Evolutionary conservation across 176 grass and related monocot genomes (phyloP).

Genomic region (Rhynchospora pubera): DNA sequence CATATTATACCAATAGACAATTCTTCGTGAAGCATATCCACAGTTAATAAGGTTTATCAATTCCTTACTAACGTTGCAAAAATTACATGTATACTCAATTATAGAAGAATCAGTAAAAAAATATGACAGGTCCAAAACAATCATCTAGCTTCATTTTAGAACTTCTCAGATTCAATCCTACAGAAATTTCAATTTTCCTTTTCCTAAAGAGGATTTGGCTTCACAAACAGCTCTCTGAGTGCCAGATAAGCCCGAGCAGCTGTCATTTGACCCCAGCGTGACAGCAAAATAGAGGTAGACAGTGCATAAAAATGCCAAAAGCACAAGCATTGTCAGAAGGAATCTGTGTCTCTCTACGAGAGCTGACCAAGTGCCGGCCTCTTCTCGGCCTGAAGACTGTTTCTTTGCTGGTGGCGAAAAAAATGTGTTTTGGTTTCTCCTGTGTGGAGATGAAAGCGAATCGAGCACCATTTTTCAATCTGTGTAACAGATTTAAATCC

Average conservation of each 20-base stretch:
- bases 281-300: constrained; percentile 94
- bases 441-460: constrained; percentile 75
- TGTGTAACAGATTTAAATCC: neutral
- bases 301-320: constrained; percentile 80
- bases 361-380: constrained; percentile 56
- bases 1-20: neutral
- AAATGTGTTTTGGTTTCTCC: constrained; percentile 70
- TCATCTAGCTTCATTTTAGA: neutral
- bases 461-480: constrained; percentile 67
- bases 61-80: neutral
- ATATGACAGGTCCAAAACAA: neutral
- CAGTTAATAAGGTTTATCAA: neutral
- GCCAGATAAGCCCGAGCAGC: constrained; percentile 45
- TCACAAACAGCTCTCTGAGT: constrained; percentile 49
- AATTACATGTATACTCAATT: constrained; percentile 11
- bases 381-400: constrained; percentile 47
- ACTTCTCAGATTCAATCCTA: neutral
- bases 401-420: constrained; percentile 48
- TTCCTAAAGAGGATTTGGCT: constrained; percentile 46
- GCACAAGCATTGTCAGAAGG: constrained; percentile 61
- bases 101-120: constrained; percentile 6
- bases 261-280: constrained; percentile 48
- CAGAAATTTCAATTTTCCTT: constrained; percentile 71
- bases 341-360: constrained; percentile 76
- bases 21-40: constrained; percentile 14